Evolutionary conservation across 2,329 filamentous ascomycete species (phyloP).

Genomic region (Nemania sp.): DNA sequence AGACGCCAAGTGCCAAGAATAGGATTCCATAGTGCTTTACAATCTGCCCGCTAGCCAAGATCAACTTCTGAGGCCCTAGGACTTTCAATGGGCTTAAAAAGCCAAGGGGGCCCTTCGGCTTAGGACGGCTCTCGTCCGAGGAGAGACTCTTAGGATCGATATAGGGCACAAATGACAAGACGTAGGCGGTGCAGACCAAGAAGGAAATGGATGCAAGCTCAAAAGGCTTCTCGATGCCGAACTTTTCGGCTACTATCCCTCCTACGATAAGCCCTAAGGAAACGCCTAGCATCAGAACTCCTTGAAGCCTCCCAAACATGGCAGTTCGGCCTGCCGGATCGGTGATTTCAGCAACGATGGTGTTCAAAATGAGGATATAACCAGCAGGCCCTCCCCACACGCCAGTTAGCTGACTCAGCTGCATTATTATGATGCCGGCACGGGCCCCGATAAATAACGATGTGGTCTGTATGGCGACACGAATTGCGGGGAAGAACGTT

Average conservation of each 20-base stretch:
- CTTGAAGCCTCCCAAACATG: slow-evolving; percentile 56
- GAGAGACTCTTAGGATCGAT: slow-evolving; percentile 30
- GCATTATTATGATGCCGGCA: slow-evolving; percentile 66
- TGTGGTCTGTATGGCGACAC: slow-evolving; percentile 63
- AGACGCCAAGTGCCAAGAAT: slow-evolving; percentile 31
- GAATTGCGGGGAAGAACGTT: slow-evolving; percentile 65
- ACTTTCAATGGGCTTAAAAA: slow-evolving; percentile 24
- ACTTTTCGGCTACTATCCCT: slow-evolving; percentile 27
- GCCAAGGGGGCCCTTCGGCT: slow-evolving; percentile 21
- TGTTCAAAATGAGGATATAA: slow-evolving; percentile 69
- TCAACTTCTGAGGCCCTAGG: slow-evolving; percentile 29
- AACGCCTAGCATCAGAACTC: slow-evolving; percentile 30
- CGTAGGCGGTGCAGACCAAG: slow-evolving; percentile 22
- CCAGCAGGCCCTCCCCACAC: slow-evolving; percentile 68
- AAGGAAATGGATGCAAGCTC: slow-evolving; percentile 28
- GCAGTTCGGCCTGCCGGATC: slow-evolving; percentile 60
- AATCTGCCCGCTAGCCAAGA: slow-evolving; percentile 23
- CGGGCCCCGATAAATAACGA: slow-evolving; percentile 62
- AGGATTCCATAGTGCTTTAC: slow-evolving; percentile 27
- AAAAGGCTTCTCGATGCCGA: slow-evolving; percentile 31
- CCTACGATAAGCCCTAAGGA: slow-evolving; percentile 30
- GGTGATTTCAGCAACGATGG: slow-evolving; percentile 66
- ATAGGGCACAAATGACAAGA: slow-evolving; percentile 28
- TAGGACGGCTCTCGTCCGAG: slow-evolving; percentile 13
- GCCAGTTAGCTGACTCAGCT: slow-evolving; percentile 68